phyloP scores from a whole-genome alignment of 192 early-diverging fungal genomes.

The Entophlyctis helioformis region DNA sequence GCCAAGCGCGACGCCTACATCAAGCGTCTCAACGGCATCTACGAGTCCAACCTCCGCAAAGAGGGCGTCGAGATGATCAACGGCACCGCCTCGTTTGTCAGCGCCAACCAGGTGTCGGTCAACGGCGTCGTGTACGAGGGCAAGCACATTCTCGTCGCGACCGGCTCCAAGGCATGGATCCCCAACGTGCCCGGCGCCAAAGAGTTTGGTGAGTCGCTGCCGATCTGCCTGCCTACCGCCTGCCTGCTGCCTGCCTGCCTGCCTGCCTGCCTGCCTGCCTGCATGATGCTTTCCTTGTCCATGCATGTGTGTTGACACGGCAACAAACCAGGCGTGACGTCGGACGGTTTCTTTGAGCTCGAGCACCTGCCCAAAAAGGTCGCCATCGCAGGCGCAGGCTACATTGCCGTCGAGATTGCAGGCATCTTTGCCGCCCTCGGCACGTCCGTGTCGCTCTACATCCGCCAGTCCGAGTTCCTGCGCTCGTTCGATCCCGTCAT shows the following conservation, averaged over 20 bases:
- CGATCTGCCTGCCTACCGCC: not conserved
- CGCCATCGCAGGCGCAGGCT: conserved; percentile 80
- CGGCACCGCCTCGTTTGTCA: conserved; percentile 78
- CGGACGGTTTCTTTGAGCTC: conserved; percentile 94
- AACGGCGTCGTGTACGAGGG: conserved; percentile 28
- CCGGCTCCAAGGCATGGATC: conserved; percentile 51
- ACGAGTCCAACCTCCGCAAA: conserved; percentile 78
- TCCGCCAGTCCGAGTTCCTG: conserved; percentile 75
- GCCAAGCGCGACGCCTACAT: conserved; percentile 93
- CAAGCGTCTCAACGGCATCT: conserved; percentile 92
- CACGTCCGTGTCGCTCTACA: conserved; percentile 68
- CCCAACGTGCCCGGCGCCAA: conserved; percentile 67
- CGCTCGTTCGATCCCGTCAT: conserved; percentile 79
- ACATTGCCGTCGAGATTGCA: conserved; percentile 94
- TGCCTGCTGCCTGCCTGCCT: not conserved
- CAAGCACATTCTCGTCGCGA: conserved; percentile 86
- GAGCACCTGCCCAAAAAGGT: conserved; percentile 84
- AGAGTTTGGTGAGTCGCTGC: conserved; percentile 26
- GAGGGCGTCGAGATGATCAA: conserved; percentile 74
- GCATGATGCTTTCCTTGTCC: too few relatives aligned
- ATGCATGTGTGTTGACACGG: too few relatives aligned
- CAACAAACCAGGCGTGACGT: conserved; percentile 65
- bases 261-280: not conserved
- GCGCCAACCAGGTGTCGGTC: conserved; percentile 55
- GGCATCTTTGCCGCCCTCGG: conserved; percentile 89